Evolutionary conservation across 331 rosid genomes (phyloP).

Genomic region (Saraca asoca): DNA sequence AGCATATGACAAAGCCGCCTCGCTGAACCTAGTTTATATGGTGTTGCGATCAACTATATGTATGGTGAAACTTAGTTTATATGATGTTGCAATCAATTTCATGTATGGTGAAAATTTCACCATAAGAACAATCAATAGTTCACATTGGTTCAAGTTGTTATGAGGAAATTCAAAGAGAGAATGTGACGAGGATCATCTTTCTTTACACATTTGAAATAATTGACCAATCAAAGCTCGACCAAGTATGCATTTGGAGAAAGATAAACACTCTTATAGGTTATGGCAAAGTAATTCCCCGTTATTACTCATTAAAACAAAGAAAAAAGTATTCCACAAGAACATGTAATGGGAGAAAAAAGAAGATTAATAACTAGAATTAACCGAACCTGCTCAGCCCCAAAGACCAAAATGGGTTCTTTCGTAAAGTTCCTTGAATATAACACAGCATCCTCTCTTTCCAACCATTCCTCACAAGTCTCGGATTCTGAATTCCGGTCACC

Average conservation of each 20-base stretch:
- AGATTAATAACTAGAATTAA: not conserved
- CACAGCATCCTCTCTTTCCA: constrained; percentile 81
- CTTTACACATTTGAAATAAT: not conserved
- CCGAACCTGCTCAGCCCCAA: constrained; percentile 76
- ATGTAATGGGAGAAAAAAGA: not conserved
- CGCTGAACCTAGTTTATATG: not conserved
- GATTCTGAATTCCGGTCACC: constrained; percentile 44
- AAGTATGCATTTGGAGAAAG: constrained; percentile 7
- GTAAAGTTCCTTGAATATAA: constrained; percentile 69
- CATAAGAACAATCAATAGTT: not conserved
- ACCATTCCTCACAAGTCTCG: constrained; percentile 75
- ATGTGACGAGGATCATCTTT: not conserved
- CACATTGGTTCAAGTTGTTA: not conserved
- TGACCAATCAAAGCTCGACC: constrained; percentile 19
- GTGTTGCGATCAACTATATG: not conserved
- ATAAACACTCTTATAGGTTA: not conserved
- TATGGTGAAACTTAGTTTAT: not conserved
- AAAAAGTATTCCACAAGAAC: not conserved
- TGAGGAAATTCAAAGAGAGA: constrained; percentile 18
- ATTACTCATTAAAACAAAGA: constrained; percentile 17
- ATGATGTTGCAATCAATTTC: not conserved
- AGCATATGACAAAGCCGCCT: not conserved
- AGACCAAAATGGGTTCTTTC: constrained; percentile 64
- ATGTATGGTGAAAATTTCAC: not conserved
- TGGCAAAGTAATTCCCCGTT: constrained; percentile 15